A percentile compares a stretch with the other conserved stretches of the same genome.
Evolutionary conservation across 306 rosid genomes (phyloP).

Genomic region (Senna siamea): DNA sequence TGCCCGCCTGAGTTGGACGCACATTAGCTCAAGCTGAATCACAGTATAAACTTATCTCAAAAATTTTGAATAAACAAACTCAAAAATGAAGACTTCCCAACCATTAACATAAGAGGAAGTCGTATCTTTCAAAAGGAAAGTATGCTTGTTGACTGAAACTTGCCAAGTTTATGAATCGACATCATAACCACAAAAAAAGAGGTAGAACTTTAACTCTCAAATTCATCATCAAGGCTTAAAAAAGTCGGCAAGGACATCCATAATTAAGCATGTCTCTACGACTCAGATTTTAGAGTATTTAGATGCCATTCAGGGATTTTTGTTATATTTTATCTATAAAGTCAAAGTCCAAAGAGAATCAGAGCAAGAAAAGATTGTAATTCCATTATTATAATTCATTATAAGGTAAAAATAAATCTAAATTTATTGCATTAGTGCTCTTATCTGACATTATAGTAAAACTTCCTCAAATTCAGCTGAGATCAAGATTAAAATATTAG

Average conservation of each 20-base stretch:
- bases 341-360: slow-evolving; percentile 1
- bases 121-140: neutral
- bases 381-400: neutral
- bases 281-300: neutral
- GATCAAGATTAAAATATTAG: neutral
- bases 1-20: slow-evolving; percentile 72
- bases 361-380: neutral
- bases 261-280: neutral
- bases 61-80: slow-evolving; percentile 1
- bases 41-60: slow-evolving; percentile 28
- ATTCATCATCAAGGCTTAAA: neutral
- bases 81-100: neutral
- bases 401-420: neutral
- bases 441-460: neutral
- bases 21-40: slow-evolving; percentile 83
- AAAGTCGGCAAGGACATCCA: neutral
- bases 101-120: neutral
- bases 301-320: neutral
- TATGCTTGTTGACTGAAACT: neutral
- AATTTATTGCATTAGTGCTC: neutral
- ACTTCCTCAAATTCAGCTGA: neutral
- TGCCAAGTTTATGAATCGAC: neutral
- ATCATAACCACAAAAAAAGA: neutral
- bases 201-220: neutral
- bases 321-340: neutral